Evolutionary conservation across 176 grass and related monocot genomes (phyloP).

Genomic region (Ensete glaucum): DNA sequence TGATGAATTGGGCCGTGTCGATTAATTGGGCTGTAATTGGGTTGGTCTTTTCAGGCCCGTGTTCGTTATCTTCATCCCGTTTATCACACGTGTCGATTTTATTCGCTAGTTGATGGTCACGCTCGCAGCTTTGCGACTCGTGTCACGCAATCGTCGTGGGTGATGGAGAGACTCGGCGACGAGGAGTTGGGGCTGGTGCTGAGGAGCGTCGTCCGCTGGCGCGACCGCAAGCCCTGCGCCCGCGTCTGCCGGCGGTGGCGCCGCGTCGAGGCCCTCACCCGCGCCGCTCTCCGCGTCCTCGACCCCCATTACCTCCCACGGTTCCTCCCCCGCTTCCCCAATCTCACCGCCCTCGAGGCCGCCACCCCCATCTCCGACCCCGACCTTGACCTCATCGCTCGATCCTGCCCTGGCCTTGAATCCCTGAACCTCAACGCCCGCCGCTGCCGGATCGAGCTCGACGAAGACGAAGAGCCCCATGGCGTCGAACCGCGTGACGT

Average conservation of each 20-base stretch:
- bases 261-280: constrained; percentile 1
- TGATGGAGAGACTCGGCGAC: constrained; percentile 9
- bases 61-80: too few species aligned
- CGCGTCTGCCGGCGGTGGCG: not conserved
- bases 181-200: not conserved
- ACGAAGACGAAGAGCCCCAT: not conserved
- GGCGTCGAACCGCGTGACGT: not conserved
- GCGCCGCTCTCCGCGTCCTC: constrained; percentile 1
- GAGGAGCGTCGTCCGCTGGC: not conserved
- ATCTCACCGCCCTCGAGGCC: constrained; percentile 5
- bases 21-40: too few species aligned
- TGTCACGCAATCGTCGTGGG: too few species aligned
- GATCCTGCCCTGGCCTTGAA: constrained; percentile 1
- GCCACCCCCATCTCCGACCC: not conserved
- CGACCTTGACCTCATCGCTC: not conserved
- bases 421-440: constrained; percentile 4
- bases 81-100: too few species aligned
- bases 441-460: not conserved
- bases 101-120: too few species aligned
- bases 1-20: too few species aligned
- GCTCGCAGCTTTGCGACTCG: too few species aligned
- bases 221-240: constrained; percentile 5
- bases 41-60: too few species aligned
- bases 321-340: constrained; percentile 13
- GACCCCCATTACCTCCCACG: not conserved